phyloP scores from a whole-genome alignment of 768 basidiomycete species.

The Suillus tomentosus region DNA sequence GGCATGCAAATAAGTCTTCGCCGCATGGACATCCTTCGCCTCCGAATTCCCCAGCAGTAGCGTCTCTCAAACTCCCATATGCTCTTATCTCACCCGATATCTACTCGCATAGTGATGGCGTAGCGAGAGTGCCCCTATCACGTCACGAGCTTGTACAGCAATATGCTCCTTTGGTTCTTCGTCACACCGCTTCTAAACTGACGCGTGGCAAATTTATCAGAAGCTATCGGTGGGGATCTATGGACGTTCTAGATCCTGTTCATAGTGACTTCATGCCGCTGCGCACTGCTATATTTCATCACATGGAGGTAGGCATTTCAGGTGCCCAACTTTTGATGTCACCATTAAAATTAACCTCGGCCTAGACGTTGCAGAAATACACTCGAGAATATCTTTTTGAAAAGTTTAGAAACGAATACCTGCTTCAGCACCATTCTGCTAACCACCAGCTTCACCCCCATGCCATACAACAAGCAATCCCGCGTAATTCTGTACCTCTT shows the following conservation, averaged over 20 bases:
- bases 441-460: constrained; percentile 46
- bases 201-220: constrained; percentile 66
- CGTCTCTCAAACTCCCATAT: constrained; percentile 74
- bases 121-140: constrained; percentile 54
- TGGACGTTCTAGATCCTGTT: constrained; percentile 75
- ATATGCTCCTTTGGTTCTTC: constrained; percentile 63
- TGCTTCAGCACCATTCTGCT: constrained; percentile 52
- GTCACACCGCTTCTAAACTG: constrained; percentile 46
- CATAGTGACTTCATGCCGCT: constrained; percentile 84
- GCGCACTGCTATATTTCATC: constrained; percentile 79
- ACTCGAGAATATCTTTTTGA: constrained; percentile 82
- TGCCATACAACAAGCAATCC: constrained; percentile 41
- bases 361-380: constrained; percentile 80
- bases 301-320: constrained; percentile 71
- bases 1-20: constrained; percentile 52
- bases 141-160: constrained; percentile 75
- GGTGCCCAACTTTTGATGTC: constrained; percentile 16
- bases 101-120: constrained; percentile 84
- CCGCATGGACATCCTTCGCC: constrained; percentile 57
- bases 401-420: constrained; percentile 67
- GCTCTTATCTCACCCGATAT: constrained; percentile 82
- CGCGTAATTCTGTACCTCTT: constrained; percentile 32
- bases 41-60: constrained; percentile 64
- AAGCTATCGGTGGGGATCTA: constrained; percentile 79
- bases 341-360: constrained; percentile 19